Evolutionary conservation across 2,329 filamentous ascomycete species (phyloP).

Genomic region (Penicillium sp.): DNA sequence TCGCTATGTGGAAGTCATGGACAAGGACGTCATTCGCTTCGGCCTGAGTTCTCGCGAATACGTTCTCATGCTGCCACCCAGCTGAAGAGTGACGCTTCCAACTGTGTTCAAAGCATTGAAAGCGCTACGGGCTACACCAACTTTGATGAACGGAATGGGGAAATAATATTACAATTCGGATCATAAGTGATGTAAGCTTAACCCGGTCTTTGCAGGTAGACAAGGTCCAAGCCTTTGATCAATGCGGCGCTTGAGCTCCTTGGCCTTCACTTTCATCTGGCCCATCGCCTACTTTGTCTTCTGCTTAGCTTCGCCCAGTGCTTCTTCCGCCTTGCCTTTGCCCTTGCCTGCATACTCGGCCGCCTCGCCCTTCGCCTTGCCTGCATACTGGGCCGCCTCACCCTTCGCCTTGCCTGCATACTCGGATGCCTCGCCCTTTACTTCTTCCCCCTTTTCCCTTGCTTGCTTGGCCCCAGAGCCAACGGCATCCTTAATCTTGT

Average conservation of each 20-base stretch:
- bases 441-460: conserved; percentile 43
- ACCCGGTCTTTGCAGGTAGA: background rate
- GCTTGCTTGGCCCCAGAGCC: conserved; percentile 48
- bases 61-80: conserved; percentile 76
- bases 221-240: background rate
- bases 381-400: conserved; percentile 25
- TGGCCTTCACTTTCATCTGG: conserved; percentile 29
- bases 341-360: conserved; percentile 31
- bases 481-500: conserved; percentile 45
- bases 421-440: conserved; percentile 32
- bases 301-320: conserved; percentile 29
- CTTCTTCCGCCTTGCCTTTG: conserved; percentile 38
- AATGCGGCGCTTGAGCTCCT: conserved; percentile 21
- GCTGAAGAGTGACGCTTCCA: conserved; percentile 6
- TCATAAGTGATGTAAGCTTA: conserved; percentile 4
- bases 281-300: conserved; percentile 29
- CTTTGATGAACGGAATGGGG: background rate
- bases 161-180: conserved; percentile 8
- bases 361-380: conserved; percentile 42
- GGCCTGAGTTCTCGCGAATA: conserved; percentile 89
- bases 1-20: conserved; percentile 79
- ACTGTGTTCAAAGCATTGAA: background rate
- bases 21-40: conserved; percentile 87
- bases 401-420: conserved; percentile 36
- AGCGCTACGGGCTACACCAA: background rate